Conservation (phyloP, 2,329 filamentous ascomycete genomes). For the Fusarium tuaranense region DNA sequence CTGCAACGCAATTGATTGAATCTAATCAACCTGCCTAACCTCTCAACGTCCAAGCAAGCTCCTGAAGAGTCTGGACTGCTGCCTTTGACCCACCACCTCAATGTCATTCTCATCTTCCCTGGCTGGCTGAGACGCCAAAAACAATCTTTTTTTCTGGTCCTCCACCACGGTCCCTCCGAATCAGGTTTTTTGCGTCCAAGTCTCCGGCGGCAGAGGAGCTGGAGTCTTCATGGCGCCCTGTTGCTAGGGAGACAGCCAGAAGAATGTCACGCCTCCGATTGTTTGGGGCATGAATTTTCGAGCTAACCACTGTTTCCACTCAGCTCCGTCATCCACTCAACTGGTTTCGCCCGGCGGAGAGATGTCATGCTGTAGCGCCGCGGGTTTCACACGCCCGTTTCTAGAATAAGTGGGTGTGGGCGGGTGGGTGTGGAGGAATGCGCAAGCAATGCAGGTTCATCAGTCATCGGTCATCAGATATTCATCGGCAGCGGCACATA, state of each 20-base stretch:
- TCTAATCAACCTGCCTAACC: background rate
- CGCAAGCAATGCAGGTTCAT: background rate
- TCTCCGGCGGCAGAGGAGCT: constrained; percentile 15
- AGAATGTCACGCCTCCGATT: constrained; percentile 25
- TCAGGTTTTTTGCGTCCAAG: constrained; percentile 17
- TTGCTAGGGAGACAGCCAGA: constrained; percentile 38
- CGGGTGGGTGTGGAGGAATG: background rate
- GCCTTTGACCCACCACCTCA: constrained; percentile 19
- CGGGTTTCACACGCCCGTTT: constrained; percentile 29
- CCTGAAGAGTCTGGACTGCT: constrained; percentile 16
- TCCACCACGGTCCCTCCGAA: constrained; percentile 22
- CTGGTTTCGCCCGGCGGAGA: constrained; percentile 27
- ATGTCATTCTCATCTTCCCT: constrained; percentile 24
- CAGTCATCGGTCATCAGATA: background rate
- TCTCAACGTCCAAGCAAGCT: constrained; percentile 14
- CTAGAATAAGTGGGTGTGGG: constrained; percentile 20
- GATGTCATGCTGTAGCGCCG: constrained; percentile 20
- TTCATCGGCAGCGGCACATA: background rate
- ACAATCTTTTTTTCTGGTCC: constrained; percentile 6
- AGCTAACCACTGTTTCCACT: constrained; percentile 10
- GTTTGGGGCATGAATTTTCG: constrained; percentile 15
- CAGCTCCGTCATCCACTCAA: constrained; percentile 6
- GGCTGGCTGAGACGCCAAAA: constrained; percentile 24
- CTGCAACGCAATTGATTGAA: constrained; percentile 13
- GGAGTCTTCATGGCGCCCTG: constrained; percentile 12